Evolutionary conservation across 169 alveolate species (phyloP), one percentile per base, ranked within the genome.

Genomic region (Babesia bigemina): DNA sequence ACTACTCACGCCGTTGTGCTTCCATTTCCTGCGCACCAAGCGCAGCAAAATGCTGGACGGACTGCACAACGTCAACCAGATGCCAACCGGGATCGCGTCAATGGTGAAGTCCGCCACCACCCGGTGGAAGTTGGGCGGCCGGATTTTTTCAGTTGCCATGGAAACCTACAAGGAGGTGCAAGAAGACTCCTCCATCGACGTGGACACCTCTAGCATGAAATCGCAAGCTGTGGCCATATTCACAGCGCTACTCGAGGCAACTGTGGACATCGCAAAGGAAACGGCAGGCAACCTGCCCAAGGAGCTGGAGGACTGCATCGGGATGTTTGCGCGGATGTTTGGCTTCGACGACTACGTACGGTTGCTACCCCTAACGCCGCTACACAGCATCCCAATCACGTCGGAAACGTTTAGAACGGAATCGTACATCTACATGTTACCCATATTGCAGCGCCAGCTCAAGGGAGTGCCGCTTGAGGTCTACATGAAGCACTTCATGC

Each of bases 271-370:
- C 53, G 61, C 69, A 39, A 62, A 57, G 67, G 88, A 81, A 42
- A n/a, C 75, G 22, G 69, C 57, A 4, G 88, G 88, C 10, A 58
- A 29, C 42, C 42, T 81, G 26, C 78, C 75, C 59, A 60, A 72
- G 79, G 88, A 81, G 39, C 59, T 72, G 22, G 88, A 81, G 60
- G 71, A 70, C 22, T 81, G 88, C 67, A 17, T 81, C 55, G 85
- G 88, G 60, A 4, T 65, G n/a, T 81, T 63, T 47, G 42, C 71
- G n/a, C 39, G 11, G 29, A 69, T 47, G n/a, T 81, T 81, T 61
- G 88, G 88, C 24, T 24, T 81, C 22, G 85, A 81, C 49, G 58
- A 42, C n/a, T 81, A 81, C 67, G 66, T 81, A 45, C 24, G 77
- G 63, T 14, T 57, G n/a, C 19, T 71, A 45, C 88, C 88, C 19